Evolutionary conservation across 2,329 filamentous ascomycete species (phyloP), one percentile per base, ranked within the genome.

Genomic region (Amphichorda felina): DNA sequence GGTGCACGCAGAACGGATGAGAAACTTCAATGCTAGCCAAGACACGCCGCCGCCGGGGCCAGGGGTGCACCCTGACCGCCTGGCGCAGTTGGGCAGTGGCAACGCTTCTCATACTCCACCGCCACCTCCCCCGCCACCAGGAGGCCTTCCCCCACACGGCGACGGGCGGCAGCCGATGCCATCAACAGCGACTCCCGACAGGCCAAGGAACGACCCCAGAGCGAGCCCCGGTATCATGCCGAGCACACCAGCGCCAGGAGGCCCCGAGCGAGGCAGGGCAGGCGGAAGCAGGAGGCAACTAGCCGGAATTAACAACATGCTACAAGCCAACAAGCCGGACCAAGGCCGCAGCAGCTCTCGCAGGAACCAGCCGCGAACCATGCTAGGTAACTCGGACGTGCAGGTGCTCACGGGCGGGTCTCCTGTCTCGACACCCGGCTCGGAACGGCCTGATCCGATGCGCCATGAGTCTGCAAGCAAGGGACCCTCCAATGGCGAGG

Each of bases 301-400:
- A 21, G 66, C 67, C 10, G 68, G 70, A 31, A 78, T 80, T 40
- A 75, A 77, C 44, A 74, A 56, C 41, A 72, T 66, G 34, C 60
- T 77, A 4, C 67, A 66, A 47, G 48, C 46, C 50, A 69, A 45
- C 43, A 61, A 48, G 57, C 59, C 50, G 2, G 56, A 59, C 1
- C 34, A 42, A 25, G 53, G 48, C 17, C 58, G 52, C 14, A 55
- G 56, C 27, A 50, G 14, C 5, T 34, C 42, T 21, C 46, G 57
- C 38, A 41, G 57, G 41, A 50, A 51, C 43, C 55, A 58, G 46
- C 41, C 57, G 19, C 52, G 63, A 11, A 57, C 56, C 35, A 64
- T 60, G 38, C 48, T 75, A 25, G 66, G 60, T 14, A 64, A 64
- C 14, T 74, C 70, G 3, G 72, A 76, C 43, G 66, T 66, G 2